Evolutionary conservation across 2,329 filamentous ascomycete genomes (phyloP).

Genomic region (Pseudopyricularia javanii): DNA sequence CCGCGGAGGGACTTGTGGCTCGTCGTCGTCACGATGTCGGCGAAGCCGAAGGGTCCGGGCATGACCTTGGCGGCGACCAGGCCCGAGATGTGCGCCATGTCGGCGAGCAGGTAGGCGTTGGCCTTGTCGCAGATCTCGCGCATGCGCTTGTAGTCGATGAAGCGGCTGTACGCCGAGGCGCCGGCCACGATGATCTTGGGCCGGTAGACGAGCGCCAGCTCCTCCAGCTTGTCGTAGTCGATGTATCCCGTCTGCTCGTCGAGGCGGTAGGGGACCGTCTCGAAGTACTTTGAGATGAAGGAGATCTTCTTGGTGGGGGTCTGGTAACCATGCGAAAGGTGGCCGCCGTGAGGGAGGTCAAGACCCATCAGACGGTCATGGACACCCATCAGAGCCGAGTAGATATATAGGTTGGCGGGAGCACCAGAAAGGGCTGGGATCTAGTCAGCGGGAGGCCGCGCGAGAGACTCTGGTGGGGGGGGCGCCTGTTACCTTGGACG

Average conservation of each 20-base stretch:
- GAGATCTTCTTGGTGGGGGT: constrained; percentile 91
- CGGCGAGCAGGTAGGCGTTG: constrained; percentile 83
- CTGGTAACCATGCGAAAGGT: constrained; percentile 95
- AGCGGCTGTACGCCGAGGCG: constrained; percentile 87
- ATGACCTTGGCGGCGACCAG: constrained; percentile 86
- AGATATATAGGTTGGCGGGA: constrained; percentile 77
- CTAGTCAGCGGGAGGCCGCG: constrained; percentile 7
- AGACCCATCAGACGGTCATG: constrained; percentile 96
- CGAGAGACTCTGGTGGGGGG: neutral
- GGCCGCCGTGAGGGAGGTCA: constrained; percentile 90
- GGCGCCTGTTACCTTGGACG: constrained; percentile 57
- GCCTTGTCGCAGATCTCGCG: constrained; percentile 82
- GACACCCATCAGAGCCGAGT: constrained; percentile 82
- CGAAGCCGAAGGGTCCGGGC: constrained; percentile 76
- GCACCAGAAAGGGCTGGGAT: constrained; percentile 60
- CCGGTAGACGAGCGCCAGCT: constrained; percentile 76
- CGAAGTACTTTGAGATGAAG: constrained; percentile 97
- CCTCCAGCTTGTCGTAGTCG: constrained; percentile 85
- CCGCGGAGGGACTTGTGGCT: constrained; percentile 96
- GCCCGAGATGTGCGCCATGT: constrained; percentile 97
- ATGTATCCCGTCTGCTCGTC: constrained; percentile 86
- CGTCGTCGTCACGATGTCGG: constrained; percentile 94
- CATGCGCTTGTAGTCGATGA: constrained; percentile 92
- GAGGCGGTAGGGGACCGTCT: constrained; percentile 89
- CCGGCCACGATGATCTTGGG: constrained; percentile 94